phyloP scores from a whole-genome alignment of 1,284 basidiomycete species.

The Cerrena zonata region DNA sequence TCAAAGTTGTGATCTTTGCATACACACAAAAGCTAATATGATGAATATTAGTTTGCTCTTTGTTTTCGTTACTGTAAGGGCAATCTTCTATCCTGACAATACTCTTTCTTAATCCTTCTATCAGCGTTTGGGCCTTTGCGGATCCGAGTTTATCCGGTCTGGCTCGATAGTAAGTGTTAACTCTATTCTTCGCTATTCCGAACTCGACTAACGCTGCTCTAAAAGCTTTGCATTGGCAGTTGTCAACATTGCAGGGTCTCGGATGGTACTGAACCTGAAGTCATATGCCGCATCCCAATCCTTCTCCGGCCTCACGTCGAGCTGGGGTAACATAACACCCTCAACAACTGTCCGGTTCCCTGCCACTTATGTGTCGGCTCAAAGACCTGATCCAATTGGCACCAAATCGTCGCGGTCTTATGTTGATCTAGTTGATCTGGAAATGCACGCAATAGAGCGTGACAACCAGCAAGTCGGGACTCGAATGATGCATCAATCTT shows the following conservation, averaged over 20 bases:
- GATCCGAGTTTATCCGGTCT: conserved; percentile 26
- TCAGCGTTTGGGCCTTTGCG: conserved; percentile 28
- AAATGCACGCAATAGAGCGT: conserved; percentile 27
- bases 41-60: conserved; percentile 22
- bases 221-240: conserved; percentile 29
- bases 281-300: conserved; percentile 19
- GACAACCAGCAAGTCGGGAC: conserved; percentile 27
- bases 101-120: background rate
- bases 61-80: conserved; percentile 25
- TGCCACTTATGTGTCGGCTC: background rate
- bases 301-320: conserved; percentile 6
- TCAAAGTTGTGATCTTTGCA: too few relatives aligned
- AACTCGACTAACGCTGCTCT: too few relatives aligned
- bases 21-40: too few relatives aligned
- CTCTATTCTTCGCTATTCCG: too few relatives aligned
- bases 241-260: conserved; percentile 26
- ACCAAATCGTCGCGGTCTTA: conserved; percentile 4
- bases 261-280: conserved; percentile 28
- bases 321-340: conserved; percentile 9
- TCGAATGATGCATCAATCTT: conserved; percentile 12
- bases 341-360: background rate
- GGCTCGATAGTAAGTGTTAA: conserved; percentile 27
- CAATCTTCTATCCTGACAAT: background rate
- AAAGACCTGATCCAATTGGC: background rate
- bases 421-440: conserved; percentile 17